Percentiles rank a stretch among this genome's conserved stretches.
Evolutionary conservation across 495 filamentous ascomycete genomes (phyloP).

Genomic region (Jackrogersella minutella): DNA sequence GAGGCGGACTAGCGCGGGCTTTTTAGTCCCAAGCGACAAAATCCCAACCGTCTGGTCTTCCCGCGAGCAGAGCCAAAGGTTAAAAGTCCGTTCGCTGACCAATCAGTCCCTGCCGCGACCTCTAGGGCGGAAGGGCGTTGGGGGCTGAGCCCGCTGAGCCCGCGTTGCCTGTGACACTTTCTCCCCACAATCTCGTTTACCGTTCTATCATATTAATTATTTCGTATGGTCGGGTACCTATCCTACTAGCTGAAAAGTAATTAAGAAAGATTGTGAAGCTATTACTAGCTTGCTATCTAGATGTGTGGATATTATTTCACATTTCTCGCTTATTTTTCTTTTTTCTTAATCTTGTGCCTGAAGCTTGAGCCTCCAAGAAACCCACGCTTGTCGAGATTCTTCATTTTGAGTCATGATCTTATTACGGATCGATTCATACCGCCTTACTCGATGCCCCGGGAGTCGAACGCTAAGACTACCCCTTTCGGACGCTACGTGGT

Average conservation of each 20-base stretch:
- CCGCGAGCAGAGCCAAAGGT: slow-evolving; percentile 15
- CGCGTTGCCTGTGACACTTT: slow-evolving; percentile 17
- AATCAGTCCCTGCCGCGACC: slow-evolving; percentile 29
- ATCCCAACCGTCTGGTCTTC: slow-evolving; percentile 40
- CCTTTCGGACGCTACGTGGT: slow-evolving; percentile 24
- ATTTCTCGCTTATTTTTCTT: slow-evolving; percentile 5
- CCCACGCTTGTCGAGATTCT: background rate
- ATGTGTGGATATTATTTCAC: background rate
- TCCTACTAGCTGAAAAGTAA: slow-evolving; percentile 17
- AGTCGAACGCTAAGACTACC: background rate
- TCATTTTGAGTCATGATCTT: slow-evolving; percentile 2
- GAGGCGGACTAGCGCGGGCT: background rate
- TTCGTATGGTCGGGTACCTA: background rate
- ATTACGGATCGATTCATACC: slow-evolving; percentile 1
- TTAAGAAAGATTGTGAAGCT: background rate
- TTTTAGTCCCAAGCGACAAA: slow-evolving; percentile 7
- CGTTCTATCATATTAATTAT: background rate
- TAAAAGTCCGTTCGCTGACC: slow-evolving; percentile 26
- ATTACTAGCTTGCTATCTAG: too few relatives aligned
- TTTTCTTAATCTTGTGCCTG: background rate
- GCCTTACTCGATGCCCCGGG: background rate
- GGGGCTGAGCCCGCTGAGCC: slow-evolving; percentile 18
- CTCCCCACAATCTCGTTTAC: slow-evolving; percentile 43
- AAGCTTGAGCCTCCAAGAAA: background rate
- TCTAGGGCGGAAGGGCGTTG: background rate